A percentile compares a stretch with the other conserved stretches of the same genome.
phyloP scores from a whole-genome alignment of 2,329 filamentous ascomycete species.

The Aaosphaeria pasadenensis region DNA sequence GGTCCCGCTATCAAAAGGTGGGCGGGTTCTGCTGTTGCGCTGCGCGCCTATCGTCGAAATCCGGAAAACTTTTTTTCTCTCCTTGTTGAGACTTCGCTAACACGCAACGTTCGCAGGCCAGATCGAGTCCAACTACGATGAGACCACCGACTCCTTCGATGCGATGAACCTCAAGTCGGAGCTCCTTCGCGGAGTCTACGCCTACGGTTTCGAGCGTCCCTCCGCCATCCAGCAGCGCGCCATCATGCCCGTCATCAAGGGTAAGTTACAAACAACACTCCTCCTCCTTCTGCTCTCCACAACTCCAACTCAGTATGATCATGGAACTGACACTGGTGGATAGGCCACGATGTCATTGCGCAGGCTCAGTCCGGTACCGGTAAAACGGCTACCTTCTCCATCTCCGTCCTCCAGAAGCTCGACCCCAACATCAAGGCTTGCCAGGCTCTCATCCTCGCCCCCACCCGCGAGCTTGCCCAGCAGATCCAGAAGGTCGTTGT shows the following conservation, averaged over 20 bases:
- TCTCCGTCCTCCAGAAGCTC: conserved; percentile 98
- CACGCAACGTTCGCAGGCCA: conserved; percentile 62
- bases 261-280: conserved; percentile 52
- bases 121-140: conserved; percentile 99
- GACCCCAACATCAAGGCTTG: conserved; percentile 91
- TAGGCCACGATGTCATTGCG: conserved; percentile 95
- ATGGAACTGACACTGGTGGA: conserved; percentile 16
- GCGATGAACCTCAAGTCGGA: conserved; percentile 96
- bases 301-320: conserved; percentile 2
- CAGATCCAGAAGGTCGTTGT: conserved; percentile 99
- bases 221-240: conserved; percentile 99
- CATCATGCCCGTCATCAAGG: conserved; percentile 99
- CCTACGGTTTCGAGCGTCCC: conserved; percentile 99
- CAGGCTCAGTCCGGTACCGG: conserved; percentile 99
- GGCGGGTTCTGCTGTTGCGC: not conserved
- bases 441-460: conserved; percentile 97
- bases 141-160: conserved; percentile 99
- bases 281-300: not conserved
- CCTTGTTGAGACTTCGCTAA: conserved; percentile 12
- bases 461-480: conserved; percentile 96
- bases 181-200: conserved; percentile 97
- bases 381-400: conserved; percentile 99
- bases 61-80: not conserved
- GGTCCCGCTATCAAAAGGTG: not conserved
- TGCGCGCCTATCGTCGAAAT: not conserved